phyloP scores from a whole-genome alignment of 768 basidiomycete species.

The Amanita exitialis region DNA sequence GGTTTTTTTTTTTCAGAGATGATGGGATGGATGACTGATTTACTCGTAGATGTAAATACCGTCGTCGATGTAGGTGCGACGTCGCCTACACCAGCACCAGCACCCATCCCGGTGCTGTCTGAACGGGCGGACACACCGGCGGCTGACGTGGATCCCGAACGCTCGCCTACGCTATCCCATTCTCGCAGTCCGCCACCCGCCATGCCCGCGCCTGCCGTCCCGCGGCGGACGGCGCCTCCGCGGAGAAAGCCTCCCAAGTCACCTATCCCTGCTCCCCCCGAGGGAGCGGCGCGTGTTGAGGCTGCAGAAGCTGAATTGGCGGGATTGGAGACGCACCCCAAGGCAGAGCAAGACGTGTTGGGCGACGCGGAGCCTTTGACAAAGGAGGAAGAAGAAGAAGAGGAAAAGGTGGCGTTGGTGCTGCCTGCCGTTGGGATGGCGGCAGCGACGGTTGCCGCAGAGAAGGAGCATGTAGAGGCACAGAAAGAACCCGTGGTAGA shows the following conservation, averaged over 20 bases:
- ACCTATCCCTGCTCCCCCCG: conserved; percentile 14
- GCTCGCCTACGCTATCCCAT: background rate
- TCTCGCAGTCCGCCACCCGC: conserved; percentile 31
- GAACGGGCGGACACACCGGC: background rate
- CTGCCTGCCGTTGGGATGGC: background rate
- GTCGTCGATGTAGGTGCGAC: too few relatives aligned
- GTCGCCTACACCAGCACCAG: too few relatives aligned
- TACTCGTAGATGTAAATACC: too few relatives aligned
- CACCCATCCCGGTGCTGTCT: background rate
- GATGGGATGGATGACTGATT: background rate
- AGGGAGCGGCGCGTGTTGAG: conserved; percentile 5
- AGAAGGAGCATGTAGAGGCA: background rate
- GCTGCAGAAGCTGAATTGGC: conserved; percentile 1
- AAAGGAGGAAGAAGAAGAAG: conserved; percentile 9
- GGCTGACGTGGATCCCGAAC: background rate
- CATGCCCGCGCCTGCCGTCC: conserved; percentile 70
- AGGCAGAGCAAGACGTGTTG: background rate
- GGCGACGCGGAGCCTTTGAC: conserved; percentile 9
- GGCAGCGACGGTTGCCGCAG: conserved; percentile 11
- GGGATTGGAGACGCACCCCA: background rate
- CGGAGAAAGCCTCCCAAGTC: conserved; percentile 54
- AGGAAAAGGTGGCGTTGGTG: conserved; percentile 5
- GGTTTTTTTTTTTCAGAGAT: background rate
- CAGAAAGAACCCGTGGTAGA: background rate
- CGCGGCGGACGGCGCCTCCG: conserved; percentile 68